Evolutionary conservation across 2,329 filamentous ascomycete genomes (phyloP).

Genomic region (Cercospora nicotianae): DNA sequence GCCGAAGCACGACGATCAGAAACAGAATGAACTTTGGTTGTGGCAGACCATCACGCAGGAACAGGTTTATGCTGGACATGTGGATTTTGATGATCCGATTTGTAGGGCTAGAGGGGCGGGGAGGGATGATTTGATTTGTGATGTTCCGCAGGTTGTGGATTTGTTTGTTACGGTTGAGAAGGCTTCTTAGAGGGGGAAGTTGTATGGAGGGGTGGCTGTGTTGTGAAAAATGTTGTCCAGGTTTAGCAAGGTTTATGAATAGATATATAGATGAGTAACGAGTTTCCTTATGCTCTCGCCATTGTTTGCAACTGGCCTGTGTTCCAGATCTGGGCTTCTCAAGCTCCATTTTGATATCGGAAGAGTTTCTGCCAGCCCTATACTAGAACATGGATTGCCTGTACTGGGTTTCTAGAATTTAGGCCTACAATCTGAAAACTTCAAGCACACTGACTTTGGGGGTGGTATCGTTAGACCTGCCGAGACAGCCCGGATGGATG

Average conservation of each 20-base stretch:
- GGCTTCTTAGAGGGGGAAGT: background rate
- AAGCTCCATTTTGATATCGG: too few relatives aligned
- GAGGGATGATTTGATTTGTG: conserved; percentile 4
- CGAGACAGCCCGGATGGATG: too few relatives aligned
- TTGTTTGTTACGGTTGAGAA: conserved; percentile 5
- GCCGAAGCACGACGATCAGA: conserved; percentile 2
- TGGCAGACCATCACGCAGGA: conserved; percentile 18
- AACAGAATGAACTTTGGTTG: conserved; percentile 14
- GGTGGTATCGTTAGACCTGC: too few relatives aligned
- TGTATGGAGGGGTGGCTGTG: background rate
- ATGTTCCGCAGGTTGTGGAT: conserved; percentile 9
- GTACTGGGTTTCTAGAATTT: too few relatives aligned
- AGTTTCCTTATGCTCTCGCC: too few relatives aligned
- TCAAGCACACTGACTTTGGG: too few relatives aligned
- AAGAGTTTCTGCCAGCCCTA: too few relatives aligned
- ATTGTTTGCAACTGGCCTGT: too few relatives aligned
- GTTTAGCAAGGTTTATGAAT: background rate
- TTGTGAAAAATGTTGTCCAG: background rate
- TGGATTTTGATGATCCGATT: conserved; percentile 11
- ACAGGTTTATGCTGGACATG: background rate
- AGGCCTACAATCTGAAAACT: too few relatives aligned
- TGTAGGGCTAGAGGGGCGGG: conserved; percentile 12
- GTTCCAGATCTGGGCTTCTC: too few relatives aligned
- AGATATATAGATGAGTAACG: too few relatives aligned
- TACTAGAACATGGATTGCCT: too few relatives aligned